Percentiles rank a stretch among this genome's conserved stretches.
phyloP scores from a whole-genome alignment of 2,329 filamentous ascomycete species.

The Paraconiothyrium brasiliense region DNA sequence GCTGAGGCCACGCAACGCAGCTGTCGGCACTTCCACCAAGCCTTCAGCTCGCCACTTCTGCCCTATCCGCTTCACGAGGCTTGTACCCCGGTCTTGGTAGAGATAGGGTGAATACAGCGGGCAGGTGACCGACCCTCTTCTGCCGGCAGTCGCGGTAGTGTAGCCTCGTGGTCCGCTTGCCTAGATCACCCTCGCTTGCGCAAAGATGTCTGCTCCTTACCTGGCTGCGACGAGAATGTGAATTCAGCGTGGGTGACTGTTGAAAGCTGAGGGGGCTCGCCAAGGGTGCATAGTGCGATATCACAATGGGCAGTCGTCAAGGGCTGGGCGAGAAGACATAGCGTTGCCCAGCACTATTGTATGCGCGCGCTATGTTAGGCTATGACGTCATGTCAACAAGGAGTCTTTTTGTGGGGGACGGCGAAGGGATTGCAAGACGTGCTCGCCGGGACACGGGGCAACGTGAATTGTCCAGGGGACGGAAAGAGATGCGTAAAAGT shows the following conservation, averaged over 20 bases:
- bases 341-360: neutral
- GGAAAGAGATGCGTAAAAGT: neutral
- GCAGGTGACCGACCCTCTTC: conserved; percentile 10
- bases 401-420: neutral
- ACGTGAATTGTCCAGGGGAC: neutral
- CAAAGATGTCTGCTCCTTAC: neutral
- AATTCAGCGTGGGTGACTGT: neutral
- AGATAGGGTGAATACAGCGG: conserved; percentile 13
- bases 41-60: neutral
- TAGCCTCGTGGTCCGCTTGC: conserved; percentile 19
- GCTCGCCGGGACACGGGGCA: neutral
- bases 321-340: neutral
- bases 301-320: neutral
- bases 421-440: neutral
- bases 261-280: neutral
- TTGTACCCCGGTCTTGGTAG: conserved; percentile 5
- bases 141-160: conserved; percentile 16
- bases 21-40: neutral
- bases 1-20: conserved; percentile 4
- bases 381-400: conserved; percentile 6
- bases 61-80: neutral
- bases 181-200: conserved; percentile 15
- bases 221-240: conserved; percentile 1
- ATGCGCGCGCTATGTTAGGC: neutral
- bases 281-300: neutral